phyloP scores from a whole-genome alignment of 805 yeast genomes.

The Cyberlindnera mycetangii region DNA sequence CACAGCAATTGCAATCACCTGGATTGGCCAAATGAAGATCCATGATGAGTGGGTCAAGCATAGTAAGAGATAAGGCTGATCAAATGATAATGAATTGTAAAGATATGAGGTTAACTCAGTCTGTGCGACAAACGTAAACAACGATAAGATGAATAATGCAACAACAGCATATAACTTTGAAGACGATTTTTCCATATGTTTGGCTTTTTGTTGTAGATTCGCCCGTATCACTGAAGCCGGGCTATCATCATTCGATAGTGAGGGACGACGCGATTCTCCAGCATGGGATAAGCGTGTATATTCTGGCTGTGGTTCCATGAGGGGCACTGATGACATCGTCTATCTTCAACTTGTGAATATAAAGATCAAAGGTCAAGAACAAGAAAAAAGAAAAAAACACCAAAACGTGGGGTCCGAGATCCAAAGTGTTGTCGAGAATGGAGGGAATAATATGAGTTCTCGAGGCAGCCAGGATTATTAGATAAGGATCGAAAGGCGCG shows the following conservation, averaged over 20 bases:
- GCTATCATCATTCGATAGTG: constrained; percentile 5
- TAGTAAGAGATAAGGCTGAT: constrained; percentile 68
- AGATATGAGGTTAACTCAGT: constrained; percentile 77
- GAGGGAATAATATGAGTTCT: no score
- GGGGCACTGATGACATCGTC: constrained; percentile 2
- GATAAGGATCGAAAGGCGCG: no score
- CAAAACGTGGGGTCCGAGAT: no score
- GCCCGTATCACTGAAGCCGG: background rate
- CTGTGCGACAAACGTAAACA: constrained; percentile 67
- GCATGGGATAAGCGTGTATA: constrained; percentile 12
- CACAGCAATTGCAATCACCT: constrained; percentile 47
- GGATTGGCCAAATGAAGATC: constrained; percentile 72
- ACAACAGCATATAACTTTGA: constrained; percentile 15
- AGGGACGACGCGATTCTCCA: constrained; percentile 12
- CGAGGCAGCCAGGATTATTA: no score
- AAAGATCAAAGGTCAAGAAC: no score
- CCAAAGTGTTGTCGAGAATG: no score
- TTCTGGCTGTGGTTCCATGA: constrained; percentile 5
- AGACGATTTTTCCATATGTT: constrained; percentile 18
- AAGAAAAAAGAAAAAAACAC: no score
- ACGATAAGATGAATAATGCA: constrained; percentile 43
- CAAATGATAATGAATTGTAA: constrained; percentile 50
- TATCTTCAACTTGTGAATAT: no score
- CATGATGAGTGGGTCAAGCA: constrained; percentile 75
- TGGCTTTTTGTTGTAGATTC: no score